phyloP scores from a whole-genome alignment of 306 rosid genomes.

The Alnus rubra region DNA sequence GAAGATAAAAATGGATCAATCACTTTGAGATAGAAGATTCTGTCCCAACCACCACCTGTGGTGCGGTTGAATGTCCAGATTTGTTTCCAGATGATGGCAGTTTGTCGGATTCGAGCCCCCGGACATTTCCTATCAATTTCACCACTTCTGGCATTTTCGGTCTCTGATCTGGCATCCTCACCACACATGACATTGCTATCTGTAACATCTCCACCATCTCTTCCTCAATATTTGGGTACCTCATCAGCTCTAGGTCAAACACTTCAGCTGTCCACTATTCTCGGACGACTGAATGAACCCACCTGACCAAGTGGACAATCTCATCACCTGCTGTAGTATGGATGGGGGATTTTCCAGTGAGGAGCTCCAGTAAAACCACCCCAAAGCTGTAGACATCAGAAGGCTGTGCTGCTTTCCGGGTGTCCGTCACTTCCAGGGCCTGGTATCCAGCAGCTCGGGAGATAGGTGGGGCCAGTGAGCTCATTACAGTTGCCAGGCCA shows the following conservation, averaged over 20 bases:
- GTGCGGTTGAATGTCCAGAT: conserved; percentile 48
- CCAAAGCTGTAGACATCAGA: conserved; percentile 89
- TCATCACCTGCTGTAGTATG: conserved; percentile 82
- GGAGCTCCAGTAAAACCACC: conserved; percentile 82
- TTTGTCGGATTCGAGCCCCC: conserved; percentile 49
- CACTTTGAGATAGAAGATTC: conserved; percentile 17
- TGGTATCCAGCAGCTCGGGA: conserved; percentile 89
- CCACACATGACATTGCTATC: conserved; percentile 84
- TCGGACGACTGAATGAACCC: conserved; percentile 97
- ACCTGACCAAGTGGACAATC: conserved; percentile 84
- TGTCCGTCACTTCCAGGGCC: conserved; percentile 90
- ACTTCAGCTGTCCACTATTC: conserved; percentile 99
- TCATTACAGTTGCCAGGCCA: conserved; percentile 77
- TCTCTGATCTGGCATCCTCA: conserved; percentile 78
- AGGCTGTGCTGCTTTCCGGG: conserved; percentile 73
- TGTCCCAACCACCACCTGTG: conserved; percentile 21
- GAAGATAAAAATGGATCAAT: conserved; percentile 6
- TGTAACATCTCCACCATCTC: conserved; percentile 96
- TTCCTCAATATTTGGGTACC: conserved; percentile 87
- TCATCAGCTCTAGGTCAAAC: conserved; percentile 80
- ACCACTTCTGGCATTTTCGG: conserved; percentile 68
- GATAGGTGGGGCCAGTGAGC: conserved; percentile 66
- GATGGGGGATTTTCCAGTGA: conserved; percentile 89
- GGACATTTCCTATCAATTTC: conserved; percentile 73
- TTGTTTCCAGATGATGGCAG: conserved; percentile 44